Evolutionary conservation across 345 rosid genomes (phyloP).

Genomic region (Bretschneidera sinensis): DNA sequence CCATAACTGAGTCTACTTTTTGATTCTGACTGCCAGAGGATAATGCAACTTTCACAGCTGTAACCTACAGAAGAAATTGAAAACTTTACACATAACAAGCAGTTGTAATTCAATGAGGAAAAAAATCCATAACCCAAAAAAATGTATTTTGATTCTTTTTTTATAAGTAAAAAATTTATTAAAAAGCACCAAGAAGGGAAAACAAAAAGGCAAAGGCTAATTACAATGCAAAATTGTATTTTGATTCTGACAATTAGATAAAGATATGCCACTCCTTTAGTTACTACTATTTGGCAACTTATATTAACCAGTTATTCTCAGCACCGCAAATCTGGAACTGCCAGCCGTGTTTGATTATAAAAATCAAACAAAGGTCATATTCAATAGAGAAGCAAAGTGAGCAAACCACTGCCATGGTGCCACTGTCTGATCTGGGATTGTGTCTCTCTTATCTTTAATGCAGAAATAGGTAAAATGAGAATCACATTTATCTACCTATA

Average conservation of each 20-base stretch:
- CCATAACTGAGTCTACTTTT: conserved; percentile 61
- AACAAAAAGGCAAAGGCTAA: too few species aligned
- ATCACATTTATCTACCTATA: background rate
- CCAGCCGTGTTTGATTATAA: background rate
- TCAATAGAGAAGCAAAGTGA: too few species aligned
- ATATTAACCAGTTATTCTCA: background rate
- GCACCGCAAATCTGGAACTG: background rate
- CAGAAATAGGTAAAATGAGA: background rate
- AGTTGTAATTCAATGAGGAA: too few species aligned
- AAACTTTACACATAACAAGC: too few species aligned
- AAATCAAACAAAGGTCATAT: background rate
- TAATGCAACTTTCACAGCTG: conserved; percentile 78
- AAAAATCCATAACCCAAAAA: too few species aligned
- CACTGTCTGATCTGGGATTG: too few species aligned
- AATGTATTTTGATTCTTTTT: too few species aligned
- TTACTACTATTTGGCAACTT: background rate
- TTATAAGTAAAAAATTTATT: too few species aligned
- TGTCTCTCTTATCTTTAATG: too few species aligned
- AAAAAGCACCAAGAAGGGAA: too few species aligned
- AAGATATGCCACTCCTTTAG: background rate
- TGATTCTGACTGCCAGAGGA: conserved; percentile 59
- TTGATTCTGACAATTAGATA: background rate
- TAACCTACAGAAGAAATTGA: conserved; percentile 48
- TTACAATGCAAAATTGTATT: background rate
- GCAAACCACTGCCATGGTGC: too few species aligned